These are phyloP conservation scores for Russula earlei DNA, from an alignment of 768 basidiomycete genomes.

Conservation along the genomic window DNA sequence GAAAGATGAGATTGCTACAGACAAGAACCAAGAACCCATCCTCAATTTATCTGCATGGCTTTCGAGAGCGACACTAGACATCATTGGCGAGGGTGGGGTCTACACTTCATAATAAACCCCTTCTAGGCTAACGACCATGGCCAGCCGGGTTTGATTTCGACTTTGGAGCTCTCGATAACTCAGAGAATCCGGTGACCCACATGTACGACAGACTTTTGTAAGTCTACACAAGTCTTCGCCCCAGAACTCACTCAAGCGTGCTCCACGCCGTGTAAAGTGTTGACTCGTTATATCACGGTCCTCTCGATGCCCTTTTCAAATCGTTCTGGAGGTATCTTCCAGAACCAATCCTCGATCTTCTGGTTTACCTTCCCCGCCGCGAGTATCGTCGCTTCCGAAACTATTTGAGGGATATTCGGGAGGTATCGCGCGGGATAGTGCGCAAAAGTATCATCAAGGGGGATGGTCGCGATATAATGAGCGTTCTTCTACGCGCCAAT, in stretches of 20 bases:
- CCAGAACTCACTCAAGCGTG: too few species aligned
- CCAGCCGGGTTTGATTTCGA: slow-evolving; percentile 23
- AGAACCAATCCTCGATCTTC: neutral
- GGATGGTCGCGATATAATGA: slow-evolving; percentile 6
- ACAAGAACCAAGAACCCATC: neutral
- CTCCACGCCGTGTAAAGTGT: too few species aligned
- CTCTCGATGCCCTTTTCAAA: slow-evolving; percentile 12
- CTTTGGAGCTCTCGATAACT: slow-evolving; percentile 22
- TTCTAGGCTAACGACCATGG: neutral
- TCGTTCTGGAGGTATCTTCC: slow-evolving; percentile 21
- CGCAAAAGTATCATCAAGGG: neutral
- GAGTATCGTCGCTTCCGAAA: slow-evolving; percentile 6
- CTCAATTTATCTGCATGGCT: slow-evolving; percentile 21
- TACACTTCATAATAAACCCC: too few species aligned
- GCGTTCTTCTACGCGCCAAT: slow-evolving; percentile 6
- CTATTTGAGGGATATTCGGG: neutral
- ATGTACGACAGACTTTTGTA: slow-evolving; percentile 24
- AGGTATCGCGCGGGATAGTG: neutral
- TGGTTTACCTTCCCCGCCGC: slow-evolving; percentile 4
- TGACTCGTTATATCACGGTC: slow-evolving; percentile 8
- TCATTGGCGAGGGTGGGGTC: slow-evolving; percentile 25
- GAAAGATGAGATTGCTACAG: slow-evolving; percentile 19
- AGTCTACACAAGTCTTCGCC: neutral
- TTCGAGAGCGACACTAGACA: slow-evolving; percentile 23
- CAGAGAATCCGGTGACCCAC: slow-evolving; percentile 18